Evolutionary conservation across 768 basidiomycete genomes (phyloP).

Genomic region (Collybia sp.): DNA sequence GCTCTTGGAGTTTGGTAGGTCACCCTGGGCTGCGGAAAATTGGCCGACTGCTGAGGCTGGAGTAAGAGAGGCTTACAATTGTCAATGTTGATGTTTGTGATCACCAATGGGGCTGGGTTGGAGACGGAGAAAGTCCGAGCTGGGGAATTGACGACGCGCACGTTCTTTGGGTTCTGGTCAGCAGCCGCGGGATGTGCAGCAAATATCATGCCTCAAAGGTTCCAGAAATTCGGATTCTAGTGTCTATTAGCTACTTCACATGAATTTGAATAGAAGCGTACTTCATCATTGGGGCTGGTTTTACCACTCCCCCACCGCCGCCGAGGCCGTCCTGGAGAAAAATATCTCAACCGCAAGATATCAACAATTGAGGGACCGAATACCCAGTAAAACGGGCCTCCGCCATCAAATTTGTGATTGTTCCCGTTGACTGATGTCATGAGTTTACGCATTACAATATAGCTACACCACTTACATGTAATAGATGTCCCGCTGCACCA

Average conservation of each 20-base stretch:
- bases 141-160: conserved; percentile 37
- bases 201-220: conserved; percentile 25
- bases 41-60: conserved; percentile 1
- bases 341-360: no score
- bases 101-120: conserved; percentile 32
- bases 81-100: conserved; percentile 47
- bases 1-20: conserved; percentile 46
- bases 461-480: conserved; percentile 32
- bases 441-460: neutral
- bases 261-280: conserved; percentile 7
- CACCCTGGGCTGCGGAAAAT: conserved; percentile 40
- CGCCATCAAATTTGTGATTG: conserved; percentile 35
- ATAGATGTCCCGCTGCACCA: conserved; percentile 40
- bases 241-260: neutral
- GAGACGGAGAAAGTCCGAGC: conserved; percentile 32
- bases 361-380: neutral
- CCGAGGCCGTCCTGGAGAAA: conserved; percentile 31
- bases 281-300: conserved; percentile 44
- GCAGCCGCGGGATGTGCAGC: conserved; percentile 19
- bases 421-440: conserved; percentile 31
- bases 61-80: conserved; percentile 36
- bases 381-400: conserved; percentile 41
- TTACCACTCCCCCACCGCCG: conserved; percentile 30
- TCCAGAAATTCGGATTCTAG: conserved; percentile 33
- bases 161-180: conserved; percentile 26